Percentiles rank a stretch among this genome's conserved stretches.
Conservation (phyloP, 1,284 basidiomycete genomes). For the Ustilago nuda region DNA sequence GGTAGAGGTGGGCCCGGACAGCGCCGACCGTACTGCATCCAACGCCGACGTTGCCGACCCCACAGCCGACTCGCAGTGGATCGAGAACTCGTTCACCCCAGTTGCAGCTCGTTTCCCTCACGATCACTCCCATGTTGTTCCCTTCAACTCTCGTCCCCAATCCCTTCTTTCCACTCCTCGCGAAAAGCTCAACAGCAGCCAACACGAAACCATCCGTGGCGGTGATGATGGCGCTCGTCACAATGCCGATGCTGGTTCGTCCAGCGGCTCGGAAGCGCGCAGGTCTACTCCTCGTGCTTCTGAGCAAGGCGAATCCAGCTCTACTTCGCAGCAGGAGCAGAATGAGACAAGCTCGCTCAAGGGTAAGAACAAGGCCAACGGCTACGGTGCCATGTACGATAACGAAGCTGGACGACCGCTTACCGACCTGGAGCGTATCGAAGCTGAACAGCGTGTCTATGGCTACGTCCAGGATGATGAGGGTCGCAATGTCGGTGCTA, state of each 20-base stretch:
- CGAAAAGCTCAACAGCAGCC: slow-evolving; percentile 36
- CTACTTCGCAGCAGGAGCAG: slow-evolving; percentile 35
- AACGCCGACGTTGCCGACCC: slow-evolving; percentile 19
- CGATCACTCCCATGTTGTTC: slow-evolving; percentile 54
- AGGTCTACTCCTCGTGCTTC: slow-evolving; percentile 37
- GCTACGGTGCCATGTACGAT: slow-evolving; percentile 34
- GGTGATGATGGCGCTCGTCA: slow-evolving; percentile 14
- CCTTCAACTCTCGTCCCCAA: slow-evolving; percentile 52
- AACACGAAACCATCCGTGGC: slow-evolving; percentile 30
- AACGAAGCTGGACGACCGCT: slow-evolving; percentile 21
- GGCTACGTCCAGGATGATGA: slow-evolving; percentile 63
- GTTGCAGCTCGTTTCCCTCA: slow-evolving; percentile 61
- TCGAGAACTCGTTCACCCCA: slow-evolving; percentile 64
- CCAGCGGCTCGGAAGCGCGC: slow-evolving; percentile 40
- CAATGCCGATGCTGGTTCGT: slow-evolving; percentile 32
- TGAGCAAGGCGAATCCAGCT: slow-evolving; percentile 30
- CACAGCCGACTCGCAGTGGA: slow-evolving; percentile 69
- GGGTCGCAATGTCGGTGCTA: slow-evolving; percentile 57
- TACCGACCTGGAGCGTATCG: slow-evolving; percentile 52
- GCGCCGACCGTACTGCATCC: slow-evolving; percentile 52
- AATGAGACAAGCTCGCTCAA: slow-evolving; percentile 50
- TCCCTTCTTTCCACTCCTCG: slow-evolving; percentile 26
- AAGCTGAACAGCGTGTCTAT: slow-evolving; percentile 60
- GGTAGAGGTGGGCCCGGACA: slow-evolving; percentile 73
- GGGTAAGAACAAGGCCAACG: slow-evolving; percentile 49